phyloP scores from a whole-genome alignment of 2,329 filamentous ascomycete species.

The Trichoderma polysporum region DNA sequence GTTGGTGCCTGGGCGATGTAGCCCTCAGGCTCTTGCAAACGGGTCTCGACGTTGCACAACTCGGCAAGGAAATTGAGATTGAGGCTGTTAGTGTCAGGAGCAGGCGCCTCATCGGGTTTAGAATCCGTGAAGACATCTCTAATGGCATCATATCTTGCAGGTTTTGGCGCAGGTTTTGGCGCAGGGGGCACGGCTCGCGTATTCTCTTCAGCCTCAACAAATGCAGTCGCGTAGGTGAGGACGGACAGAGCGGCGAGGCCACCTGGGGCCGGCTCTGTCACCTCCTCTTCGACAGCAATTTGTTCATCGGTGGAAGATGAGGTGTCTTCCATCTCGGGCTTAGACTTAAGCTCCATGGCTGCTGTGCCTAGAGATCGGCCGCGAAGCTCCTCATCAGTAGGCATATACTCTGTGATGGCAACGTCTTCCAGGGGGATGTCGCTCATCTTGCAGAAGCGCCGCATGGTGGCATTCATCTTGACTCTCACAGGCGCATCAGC shows the following conservation, averaged over 20 bases:
- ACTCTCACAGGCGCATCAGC: constrained; percentile 36
- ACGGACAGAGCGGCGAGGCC: constrained; percentile 33
- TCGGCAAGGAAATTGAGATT: constrained; percentile 38
- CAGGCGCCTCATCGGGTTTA: constrained; percentile 33
- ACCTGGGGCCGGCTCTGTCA: constrained; percentile 27
- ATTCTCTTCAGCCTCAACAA: constrained; percentile 32
- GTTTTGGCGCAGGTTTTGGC: constrained; percentile 34
- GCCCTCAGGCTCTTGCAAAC: constrained; percentile 26
- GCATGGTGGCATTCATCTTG: constrained; percentile 37
- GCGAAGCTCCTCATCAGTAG: constrained; percentile 36
- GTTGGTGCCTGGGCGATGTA: constrained; percentile 10
- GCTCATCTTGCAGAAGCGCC: constrained; percentile 40
- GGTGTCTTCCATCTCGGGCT: constrained; percentile 31
- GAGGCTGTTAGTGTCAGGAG: constrained; percentile 27
- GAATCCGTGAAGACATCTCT: constrained; percentile 44
- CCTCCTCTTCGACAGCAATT: constrained; percentile 24
- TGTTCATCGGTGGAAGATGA: constrained; percentile 31
- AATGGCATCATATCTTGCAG: constrained; percentile 39
- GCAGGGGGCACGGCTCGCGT: constrained; percentile 29
- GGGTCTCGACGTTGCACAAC: constrained; percentile 35
- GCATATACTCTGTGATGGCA: constrained; percentile 35
- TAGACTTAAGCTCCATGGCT: constrained; percentile 33
- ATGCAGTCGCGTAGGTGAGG: constrained; percentile 35
- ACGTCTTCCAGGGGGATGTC: constrained; percentile 37
- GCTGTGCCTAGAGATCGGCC: constrained; percentile 39